Evolutionary conservation across 208 protist species (phyloP).

Genomic region (Novymonas esmeraldas): DNA sequence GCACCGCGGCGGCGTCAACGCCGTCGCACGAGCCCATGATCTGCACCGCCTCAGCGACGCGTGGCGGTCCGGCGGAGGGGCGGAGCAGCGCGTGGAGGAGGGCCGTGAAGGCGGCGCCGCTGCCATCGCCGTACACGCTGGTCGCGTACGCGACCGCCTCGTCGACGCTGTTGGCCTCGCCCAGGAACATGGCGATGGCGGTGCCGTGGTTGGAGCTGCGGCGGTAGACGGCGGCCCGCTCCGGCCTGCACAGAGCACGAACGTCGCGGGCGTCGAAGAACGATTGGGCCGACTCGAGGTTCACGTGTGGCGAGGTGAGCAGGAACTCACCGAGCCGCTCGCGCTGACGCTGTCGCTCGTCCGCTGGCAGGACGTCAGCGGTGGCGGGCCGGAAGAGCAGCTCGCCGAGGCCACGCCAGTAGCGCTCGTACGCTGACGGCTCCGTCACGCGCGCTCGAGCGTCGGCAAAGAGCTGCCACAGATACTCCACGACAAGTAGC

Average conservation of each 20-base stretch:
- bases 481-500: slow-evolving; percentile 16
- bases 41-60: slow-evolving; percentile 42
- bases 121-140: slow-evolving; percentile 34
- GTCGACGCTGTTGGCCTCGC: slow-evolving; percentile 41
- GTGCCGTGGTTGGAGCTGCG: slow-evolving; percentile 51
- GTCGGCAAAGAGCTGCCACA: slow-evolving; percentile 17
- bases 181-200: slow-evolving; percentile 67
- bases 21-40: slow-evolving; percentile 51
- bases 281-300: slow-evolving; percentile 21
- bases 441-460: slow-evolving; percentile 10
- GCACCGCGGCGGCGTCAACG: slow-evolving; percentile 44
- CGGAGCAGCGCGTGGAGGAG: slow-evolving; percentile 44
- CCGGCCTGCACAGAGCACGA: slow-evolving; percentile 25
- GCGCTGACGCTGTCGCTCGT: slow-evolving; percentile 13
- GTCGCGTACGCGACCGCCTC: slow-evolving; percentile 60
- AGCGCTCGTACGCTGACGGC: slow-evolving; percentile 19
- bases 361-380: not conserved
- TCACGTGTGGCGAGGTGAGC: slow-evolving; percentile 35
- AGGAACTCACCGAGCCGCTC: slow-evolving; percentile 49
- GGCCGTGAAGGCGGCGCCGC: slow-evolving; percentile 41
- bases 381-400: slow-evolving; percentile 12
- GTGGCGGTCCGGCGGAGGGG: slow-evolving; percentile 13
- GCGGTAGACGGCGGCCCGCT: slow-evolving; percentile 68
- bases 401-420: slow-evolving; percentile 26
- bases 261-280: slow-evolving; percentile 56